Evolutionary conservation across 805 yeast species (phyloP), one percentile per base, ranked within the genome.

Genomic region (Trichomonascus vanleenenianus): DNA sequence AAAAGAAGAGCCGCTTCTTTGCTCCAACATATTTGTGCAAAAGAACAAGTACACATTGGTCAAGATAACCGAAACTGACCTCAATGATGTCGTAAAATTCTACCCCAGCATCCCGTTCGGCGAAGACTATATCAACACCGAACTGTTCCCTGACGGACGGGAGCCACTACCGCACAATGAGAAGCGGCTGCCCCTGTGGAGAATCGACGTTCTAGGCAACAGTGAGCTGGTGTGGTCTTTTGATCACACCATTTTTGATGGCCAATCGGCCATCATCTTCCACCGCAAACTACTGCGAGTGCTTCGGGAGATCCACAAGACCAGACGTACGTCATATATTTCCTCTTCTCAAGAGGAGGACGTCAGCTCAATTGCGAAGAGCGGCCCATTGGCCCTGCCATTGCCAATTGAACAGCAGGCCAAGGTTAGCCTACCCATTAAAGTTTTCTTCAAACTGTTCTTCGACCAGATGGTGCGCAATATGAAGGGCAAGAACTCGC

Each of bases 181-280:
- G 6, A n/a, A n/a, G 6, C 18, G 20, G 14, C 30, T 38, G 25
- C 58, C 58, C 1, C 40, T 49, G 5, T 55, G 58, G 58, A 44
- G 58, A 11, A 31, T 55, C 25, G 32, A 40, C 25, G 48, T 54
- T 10, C 15, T 50, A 10, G 46, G 41, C n/a, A 33, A 43, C 12
- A n/a, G 9, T 14, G 41, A 32, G n/a, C 35, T 50, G 5, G 48
- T 50, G 20, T 56, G 49, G 40, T 49, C 33, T 22, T 56, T 50
- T 43, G 56, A 56, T 33, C 60, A 56, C 33, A 38, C 52, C 2
- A 39, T 47, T 3, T 49, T 46, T 35, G 60, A 56, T 31, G 60
- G 58, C 33, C 46, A 42, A 39, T 48, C 56, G 4, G 59, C 58
- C 0, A 42, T 50, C 4, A 11, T 34, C 12, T 55, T 55, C 38